phyloP scores from a whole-genome alignment of 192 early-diverging fungal species.

The Coemansia sp. region DNA sequence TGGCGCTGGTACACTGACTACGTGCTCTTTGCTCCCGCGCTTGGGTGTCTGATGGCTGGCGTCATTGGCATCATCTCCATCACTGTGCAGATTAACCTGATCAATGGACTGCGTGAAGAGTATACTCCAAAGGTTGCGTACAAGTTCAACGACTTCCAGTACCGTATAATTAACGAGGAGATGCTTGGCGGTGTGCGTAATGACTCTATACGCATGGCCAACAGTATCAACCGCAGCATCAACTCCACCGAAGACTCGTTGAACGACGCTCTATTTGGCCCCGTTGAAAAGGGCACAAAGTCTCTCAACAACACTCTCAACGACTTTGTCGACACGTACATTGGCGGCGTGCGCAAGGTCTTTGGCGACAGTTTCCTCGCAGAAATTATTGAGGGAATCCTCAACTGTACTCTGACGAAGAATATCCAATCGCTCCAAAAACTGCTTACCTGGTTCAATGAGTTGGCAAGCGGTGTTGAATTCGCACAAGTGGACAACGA shows the following conservation, averaged over 20 bases:
- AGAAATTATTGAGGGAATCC: slow-evolving; percentile 41
- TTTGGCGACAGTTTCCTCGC: slow-evolving; percentile 43
- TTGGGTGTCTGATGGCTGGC: slow-evolving; percentile 51
- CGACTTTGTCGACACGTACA: slow-evolving; percentile 37
- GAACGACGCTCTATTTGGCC: slow-evolving; percentile 42
- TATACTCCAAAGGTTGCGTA: slow-evolving; percentile 32
- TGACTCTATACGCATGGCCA: slow-evolving; percentile 32
- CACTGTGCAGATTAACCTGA: slow-evolving; percentile 27
- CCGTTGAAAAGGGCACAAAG: slow-evolving; percentile 31
- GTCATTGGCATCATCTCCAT: slow-evolving; percentile 31
- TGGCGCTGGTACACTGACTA: slow-evolving; percentile 56
- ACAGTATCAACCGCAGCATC: slow-evolving; percentile 35
- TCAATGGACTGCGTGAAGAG: slow-evolving; percentile 37
- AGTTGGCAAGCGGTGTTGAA: slow-evolving; percentile 28
- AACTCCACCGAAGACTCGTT: slow-evolving; percentile 16
- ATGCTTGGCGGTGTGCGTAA: slow-evolving; percentile 28
- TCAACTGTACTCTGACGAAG: slow-evolving; percentile 55
- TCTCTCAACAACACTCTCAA: slow-evolving; percentile 45
- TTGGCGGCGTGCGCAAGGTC: slow-evolving; percentile 27
- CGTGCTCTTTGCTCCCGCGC: slow-evolving; percentile 38
- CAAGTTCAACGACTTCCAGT: slow-evolving; percentile 30
- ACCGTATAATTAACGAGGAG: slow-evolving; percentile 19
- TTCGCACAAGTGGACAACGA: slow-evolving; percentile 37
- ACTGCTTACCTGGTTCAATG: slow-evolving; percentile 40
- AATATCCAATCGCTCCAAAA: slow-evolving; percentile 41